Evolutionary conservation across 129 eudicot species (phyloP), one percentile per base, ranked within the genome.

Genomic region (Pittosporum tobira): DNA sequence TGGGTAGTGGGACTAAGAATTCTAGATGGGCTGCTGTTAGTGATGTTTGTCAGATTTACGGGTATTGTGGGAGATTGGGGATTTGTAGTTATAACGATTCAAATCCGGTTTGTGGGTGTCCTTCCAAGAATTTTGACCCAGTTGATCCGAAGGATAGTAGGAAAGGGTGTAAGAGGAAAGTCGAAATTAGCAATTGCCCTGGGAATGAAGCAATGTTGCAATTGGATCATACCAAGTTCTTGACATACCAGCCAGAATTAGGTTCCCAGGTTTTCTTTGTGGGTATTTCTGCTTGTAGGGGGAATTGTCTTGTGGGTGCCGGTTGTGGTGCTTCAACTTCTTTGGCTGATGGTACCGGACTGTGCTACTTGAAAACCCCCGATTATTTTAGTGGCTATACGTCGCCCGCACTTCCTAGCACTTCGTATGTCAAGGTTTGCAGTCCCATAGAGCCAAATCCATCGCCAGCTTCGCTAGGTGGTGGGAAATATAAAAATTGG

Each of bases 11-110:
- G 1, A 78, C 29, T 8, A 70, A 51, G 49, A 78, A n/a, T n/a
- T n/a, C n/a, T n/a, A n/a, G 95, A 42, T 90, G 98, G 98, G 78
- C 89, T 36, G 98, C 98, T 45, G 84, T 90, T 25, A 64, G 73
- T 59, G 95, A 90, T 78, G 94, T 83, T 24, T 90, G 98, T 71
- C 62, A 72, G 43, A 91, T 90, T 18, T 90, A 67, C 38, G 97
- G 95, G 30, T 90, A 66, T 53, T 90, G 97, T 78, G 97, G 97
- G 31, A 70, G 87, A 50, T 52, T 79, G 45, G 97, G 97, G 15
- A 72, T 90, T 9, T 90, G 97, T 67, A 85, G 95, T 55, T 90
- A 90, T 62, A 80, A 85, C 38, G 87, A 81, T 21, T 64, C 95
- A 12, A n/a, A 58, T 38, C 88, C 95, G 0, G 55, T 77, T 3